phyloP scores from a whole-genome alignment of 331 rosid species.

The Rhamnella rubrinervis region DNA sequence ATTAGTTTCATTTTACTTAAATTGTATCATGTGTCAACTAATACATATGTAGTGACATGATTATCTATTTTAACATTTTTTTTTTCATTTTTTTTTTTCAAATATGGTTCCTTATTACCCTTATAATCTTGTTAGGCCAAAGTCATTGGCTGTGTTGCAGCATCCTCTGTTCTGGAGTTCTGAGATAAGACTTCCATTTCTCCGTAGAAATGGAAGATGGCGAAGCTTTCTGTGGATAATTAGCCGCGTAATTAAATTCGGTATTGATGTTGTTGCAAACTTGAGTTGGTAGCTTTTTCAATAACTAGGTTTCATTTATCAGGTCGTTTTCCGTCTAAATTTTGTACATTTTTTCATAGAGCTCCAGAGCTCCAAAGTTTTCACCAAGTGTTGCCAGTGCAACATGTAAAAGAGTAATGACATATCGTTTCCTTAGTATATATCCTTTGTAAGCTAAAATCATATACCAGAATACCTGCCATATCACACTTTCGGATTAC shows the following conservation, averaged over 20 bases:
- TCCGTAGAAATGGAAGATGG: conserved; percentile 77
- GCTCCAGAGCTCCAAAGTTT: background rate
- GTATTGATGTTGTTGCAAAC: too few relatives aligned
- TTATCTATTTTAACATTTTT: background rate
- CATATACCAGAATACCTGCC: background rate
- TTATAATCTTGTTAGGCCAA: conserved; percentile 55
- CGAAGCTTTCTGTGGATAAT: conserved; percentile 1
- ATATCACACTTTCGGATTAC: background rate
- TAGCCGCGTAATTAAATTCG: too few relatives aligned
- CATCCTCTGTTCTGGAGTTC: conserved; percentile 92
- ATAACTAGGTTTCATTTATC: background rate
- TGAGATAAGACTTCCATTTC: conserved; percentile 70
- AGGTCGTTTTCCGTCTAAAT: background rate
- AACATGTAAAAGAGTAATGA: background rate
- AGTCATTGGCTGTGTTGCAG: conserved; percentile 60
- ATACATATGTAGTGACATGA: background rate
- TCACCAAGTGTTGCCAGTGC: background rate
- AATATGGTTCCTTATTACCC: conserved; percentile 1
- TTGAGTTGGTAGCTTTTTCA: too few relatives aligned
- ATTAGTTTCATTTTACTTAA: too few relatives aligned
- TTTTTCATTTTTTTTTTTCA: background rate
- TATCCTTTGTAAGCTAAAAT: background rate
- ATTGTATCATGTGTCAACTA: too few relatives aligned
- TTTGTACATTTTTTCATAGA: background rate
- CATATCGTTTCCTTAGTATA: background rate